A percentile compares a stretch with the other conserved stretches of the same genome.
Evolutionary conservation across 176 grass and related monocot species (phyloP).

Genomic region (Zoysia pacifica): DNA sequence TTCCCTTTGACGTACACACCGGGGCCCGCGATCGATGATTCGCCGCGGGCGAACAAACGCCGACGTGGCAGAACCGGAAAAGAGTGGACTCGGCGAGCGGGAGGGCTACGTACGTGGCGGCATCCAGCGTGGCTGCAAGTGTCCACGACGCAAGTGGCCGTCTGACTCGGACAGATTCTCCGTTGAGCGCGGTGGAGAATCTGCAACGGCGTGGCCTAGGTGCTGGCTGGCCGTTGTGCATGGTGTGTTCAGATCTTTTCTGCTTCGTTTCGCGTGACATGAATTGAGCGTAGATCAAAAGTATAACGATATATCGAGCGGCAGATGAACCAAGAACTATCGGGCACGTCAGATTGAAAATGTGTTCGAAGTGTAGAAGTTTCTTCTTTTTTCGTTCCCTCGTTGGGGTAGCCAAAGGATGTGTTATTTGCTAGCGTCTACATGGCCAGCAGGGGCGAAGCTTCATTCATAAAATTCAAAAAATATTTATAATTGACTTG

Average conservation of each 20-base stretch:
- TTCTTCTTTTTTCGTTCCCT: no score
- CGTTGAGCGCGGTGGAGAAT: conserved; percentile 17
- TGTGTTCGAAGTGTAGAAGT: no score
- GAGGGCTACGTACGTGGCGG: conserved; percentile 39
- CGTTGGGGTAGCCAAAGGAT: no score
- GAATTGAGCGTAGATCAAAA: neutral
- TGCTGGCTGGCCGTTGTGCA: neutral
- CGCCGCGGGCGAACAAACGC: conserved; percentile 29
- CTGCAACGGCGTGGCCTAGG: neutral
- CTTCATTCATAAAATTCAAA: no score
- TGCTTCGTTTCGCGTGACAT: neutral
- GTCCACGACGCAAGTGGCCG: neutral
- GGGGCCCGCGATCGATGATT: conserved; percentile 19
- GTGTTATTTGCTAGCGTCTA: no score
- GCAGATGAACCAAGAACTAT: neutral
- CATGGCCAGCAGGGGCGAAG: no score
- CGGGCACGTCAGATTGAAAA: neutral
- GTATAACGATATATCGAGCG: neutral
- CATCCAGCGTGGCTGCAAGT: neutral
- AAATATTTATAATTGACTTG: no score
- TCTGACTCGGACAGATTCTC: conserved; percentile 33
- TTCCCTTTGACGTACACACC: conserved; percentile 23
- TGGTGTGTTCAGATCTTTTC: conserved; percentile 29
- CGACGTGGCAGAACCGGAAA: conserved; percentile 42
- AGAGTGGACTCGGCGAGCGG: neutral